Evolutionary conservation across 2,329 filamentous ascomycete species (phyloP).

Genomic region (Dothistroma septosporum): DNA sequence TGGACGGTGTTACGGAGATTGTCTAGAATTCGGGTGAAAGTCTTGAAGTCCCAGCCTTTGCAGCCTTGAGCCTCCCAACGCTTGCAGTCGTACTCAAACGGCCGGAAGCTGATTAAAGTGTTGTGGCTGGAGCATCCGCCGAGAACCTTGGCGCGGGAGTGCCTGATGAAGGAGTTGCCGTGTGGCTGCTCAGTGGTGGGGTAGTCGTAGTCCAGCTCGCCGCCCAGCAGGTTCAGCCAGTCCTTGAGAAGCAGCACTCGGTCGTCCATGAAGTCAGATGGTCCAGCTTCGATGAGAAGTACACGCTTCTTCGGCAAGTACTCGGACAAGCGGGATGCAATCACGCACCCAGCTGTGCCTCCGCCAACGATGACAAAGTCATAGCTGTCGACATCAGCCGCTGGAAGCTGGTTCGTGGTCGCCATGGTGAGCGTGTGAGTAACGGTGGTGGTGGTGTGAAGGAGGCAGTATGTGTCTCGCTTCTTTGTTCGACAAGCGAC

Average conservation of each 20-base stretch:
- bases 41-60: constrained; percentile 81
- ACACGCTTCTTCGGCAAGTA: constrained; percentile 79
- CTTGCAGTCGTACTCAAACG: constrained; percentile 82
- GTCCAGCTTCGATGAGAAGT: constrained; percentile 81
- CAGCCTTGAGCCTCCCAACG: constrained; percentile 79
- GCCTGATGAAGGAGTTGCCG: constrained; percentile 87
- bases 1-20: constrained; percentile 86
- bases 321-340: constrained; percentile 73
- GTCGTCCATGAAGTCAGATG: constrained; percentile 84
- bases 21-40: constrained; percentile 75
- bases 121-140: constrained; percentile 93
- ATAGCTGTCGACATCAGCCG: constrained; percentile 62
- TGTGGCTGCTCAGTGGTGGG: constrained; percentile 82
- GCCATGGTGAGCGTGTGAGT: constrained; percentile 40
- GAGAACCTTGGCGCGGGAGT: constrained; percentile 87
- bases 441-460: constrained; percentile 1
- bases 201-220: constrained; percentile 89
- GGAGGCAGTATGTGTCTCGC: background rate
- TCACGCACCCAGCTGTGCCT: constrained; percentile 80
- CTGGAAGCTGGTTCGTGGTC: constrained; percentile 65
- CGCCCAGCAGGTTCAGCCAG: constrained; percentile 79
- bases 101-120: constrained; percentile 86
- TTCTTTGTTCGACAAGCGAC: background rate
- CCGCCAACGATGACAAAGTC: constrained; percentile 85
- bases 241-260: constrained; percentile 80